Evolutionary conservation across 768 basidiomycete species (phyloP), one percentile per base, ranked within the genome.

Genomic region (Collybia nuda): DNA sequence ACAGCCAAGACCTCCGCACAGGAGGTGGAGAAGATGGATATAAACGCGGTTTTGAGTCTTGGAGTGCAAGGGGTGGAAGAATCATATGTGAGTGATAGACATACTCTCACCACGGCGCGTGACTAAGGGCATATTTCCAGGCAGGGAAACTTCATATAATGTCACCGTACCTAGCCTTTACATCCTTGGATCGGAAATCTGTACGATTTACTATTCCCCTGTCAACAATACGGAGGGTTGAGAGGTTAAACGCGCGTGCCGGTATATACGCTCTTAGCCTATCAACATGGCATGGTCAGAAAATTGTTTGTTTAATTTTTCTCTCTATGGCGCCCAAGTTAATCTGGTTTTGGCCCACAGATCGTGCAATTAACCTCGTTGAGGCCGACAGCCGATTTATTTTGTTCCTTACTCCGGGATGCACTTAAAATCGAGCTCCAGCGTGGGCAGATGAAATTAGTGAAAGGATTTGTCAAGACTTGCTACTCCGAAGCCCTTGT

Each of bases 201-300:
- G 93, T 94, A 51, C 79, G 87, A 39, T 93, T 93, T 69, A 93
- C 93, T 6, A 71, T 98, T 7, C 96, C 97, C 24, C 78, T 99
- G 38, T 93, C 88, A 47, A 93, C 93, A 5, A 84, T 99, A 58
- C 82, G 97, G 45, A 77, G 97, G 48, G 97, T 99, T 18, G 97
- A 99, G 70, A 76, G 93, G 42, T 78, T 98, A 46, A 97, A 96
- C 66, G 88, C 93, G 9, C 83, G 93, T 12, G 90, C 93, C 23
- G 97, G 97, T 5, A 88, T 97, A 32, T 98, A 98, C 65, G 95
- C 96, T n/a, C 79, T 99, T 24, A 94, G 93, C 60, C 72, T 98
- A 17, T 80, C 85, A n/a, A 83, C 90, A 45, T 98, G 94, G 91
- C 93, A 98, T 65, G 87, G 91, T 29, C 82, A 90, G 74, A 89